These are phyloP conservation scores for Sporothrix luriei DNA, from an alignment of 2,329 filamentous ascomycete species.

Conservation along the genomic window DNA sequence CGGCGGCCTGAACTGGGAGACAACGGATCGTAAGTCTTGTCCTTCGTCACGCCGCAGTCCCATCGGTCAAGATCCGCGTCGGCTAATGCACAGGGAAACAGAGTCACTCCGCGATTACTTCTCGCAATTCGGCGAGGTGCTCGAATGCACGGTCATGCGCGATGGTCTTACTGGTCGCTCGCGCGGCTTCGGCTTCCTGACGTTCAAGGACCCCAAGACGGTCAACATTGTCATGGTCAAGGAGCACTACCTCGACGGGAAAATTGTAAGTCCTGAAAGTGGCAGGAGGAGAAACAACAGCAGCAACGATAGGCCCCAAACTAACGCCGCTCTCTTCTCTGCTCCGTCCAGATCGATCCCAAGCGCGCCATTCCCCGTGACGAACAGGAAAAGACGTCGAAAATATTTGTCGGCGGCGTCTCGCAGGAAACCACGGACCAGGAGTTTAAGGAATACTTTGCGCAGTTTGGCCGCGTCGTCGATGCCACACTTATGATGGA, in stretches of 20 bases:
- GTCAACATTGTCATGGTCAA: conserved; percentile 99
- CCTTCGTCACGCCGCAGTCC: neutral
- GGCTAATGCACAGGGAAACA: conserved; percentile 45
- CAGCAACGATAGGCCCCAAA: neutral
- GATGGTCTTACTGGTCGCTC: conserved; percentile 92
- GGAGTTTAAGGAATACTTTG: conserved; percentile 96
- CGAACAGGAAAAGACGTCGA: conserved; percentile 96
- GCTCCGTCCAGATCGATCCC: conserved; percentile 76
- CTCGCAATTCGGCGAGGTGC: conserved; percentile 93
- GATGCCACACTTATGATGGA: conserved; percentile 99
- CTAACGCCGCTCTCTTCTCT: conserved; percentile 14
- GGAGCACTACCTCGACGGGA: conserved; percentile 95
- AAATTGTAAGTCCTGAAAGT: conserved; percentile 73
- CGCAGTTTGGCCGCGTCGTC: conserved; percentile 91
- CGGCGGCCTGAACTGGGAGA: conserved; percentile 98
- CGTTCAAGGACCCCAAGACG: conserved; percentile 95
- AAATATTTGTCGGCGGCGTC: conserved; percentile 97
- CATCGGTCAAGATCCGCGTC: neutral
- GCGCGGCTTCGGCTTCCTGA: conserved; percentile 94
- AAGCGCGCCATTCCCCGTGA: conserved; percentile 96
- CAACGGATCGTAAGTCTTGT: conserved; percentile 56
- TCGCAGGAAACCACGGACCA: conserved; percentile 96
- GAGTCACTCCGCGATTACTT: conserved; percentile 98
- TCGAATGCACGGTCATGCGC: conserved; percentile 99
- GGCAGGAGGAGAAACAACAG: neutral